phyloP scores from a whole-genome alignment of 768 basidiomycete genomes.

The Leccinum rimulosum region DNA sequence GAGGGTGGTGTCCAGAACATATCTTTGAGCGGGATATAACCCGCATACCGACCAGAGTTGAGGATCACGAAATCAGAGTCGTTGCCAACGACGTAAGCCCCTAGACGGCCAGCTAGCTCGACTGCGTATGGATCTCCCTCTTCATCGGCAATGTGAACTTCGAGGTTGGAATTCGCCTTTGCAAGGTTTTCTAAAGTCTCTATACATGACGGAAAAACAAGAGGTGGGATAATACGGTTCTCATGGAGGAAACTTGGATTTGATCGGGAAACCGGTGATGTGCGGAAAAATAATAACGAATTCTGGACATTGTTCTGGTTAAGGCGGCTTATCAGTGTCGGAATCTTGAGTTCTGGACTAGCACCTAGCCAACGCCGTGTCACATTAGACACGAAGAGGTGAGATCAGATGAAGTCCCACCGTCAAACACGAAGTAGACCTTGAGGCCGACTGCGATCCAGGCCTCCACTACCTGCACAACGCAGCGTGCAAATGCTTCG shows the following conservation, averaged over 20 bases:
- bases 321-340: slow-evolving; percentile 60
- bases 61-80: slow-evolving; percentile 85
- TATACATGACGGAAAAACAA: slow-evolving; percentile 57
- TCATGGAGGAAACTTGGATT: slow-evolving; percentile 68
- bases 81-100: slow-evolving; percentile 71
- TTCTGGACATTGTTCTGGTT: slow-evolving; percentile 57
- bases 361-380: slow-evolving; percentile 47
- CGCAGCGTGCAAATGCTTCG: slow-evolving; percentile 46
- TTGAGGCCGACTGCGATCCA: slow-evolving; percentile 68
- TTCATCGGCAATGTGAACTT: slow-evolving; percentile 73
- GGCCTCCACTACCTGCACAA: slow-evolving; percentile 52
- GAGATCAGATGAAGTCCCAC: slow-evolving; percentile 38
- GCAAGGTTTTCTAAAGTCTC: slow-evolving; percentile 46
- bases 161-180: slow-evolving; percentile 36
- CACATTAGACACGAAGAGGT: slow-evolving; percentile 10
- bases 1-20: slow-evolving; percentile 58
- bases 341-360: slow-evolving; percentile 68
- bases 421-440: slow-evolving; percentile 81
- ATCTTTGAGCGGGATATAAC: slow-evolving; percentile 74
- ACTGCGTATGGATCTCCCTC: slow-evolving; percentile 86
- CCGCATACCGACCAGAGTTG: slow-evolving; percentile 71
- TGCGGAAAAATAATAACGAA: slow-evolving; percentile 76
- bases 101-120: slow-evolving; percentile 70
- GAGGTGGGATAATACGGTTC: slow-evolving; percentile 71
- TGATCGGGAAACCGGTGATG: slow-evolving; percentile 62